A percentile compares a stretch with the other conserved stretches of the same genome.
phyloP scores from a whole-genome alignment of 768 basidiomycete species.

The Leccinum ochraceum region DNA sequence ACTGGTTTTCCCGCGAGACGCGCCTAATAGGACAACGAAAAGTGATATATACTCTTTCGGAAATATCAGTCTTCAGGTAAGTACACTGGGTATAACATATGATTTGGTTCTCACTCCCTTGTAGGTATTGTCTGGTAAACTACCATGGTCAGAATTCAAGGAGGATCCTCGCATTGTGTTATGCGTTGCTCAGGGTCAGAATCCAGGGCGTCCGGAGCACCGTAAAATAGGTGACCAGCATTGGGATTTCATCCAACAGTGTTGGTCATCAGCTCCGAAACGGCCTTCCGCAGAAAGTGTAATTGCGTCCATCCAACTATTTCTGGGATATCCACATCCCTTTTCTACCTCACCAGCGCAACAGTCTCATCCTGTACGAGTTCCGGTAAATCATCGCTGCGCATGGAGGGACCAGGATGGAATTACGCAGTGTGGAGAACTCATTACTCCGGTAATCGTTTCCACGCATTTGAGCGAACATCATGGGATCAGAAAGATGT shows the following conservation, averaged over 20 bases:
- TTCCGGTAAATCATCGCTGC: too few relatives aligned
- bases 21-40: background rate
- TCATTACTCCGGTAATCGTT: too few relatives aligned
- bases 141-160: background rate
- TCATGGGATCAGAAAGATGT: too few relatives aligned
- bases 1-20: background rate
- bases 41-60: background rate
- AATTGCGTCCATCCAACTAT: background rate
- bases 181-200: background rate
- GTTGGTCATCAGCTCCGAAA: background rate
- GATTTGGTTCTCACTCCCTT: background rate
- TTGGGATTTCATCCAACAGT: background rate
- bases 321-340: background rate
- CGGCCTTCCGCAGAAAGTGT: background rate
- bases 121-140: background rate
- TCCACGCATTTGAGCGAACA: too few relatives aligned
- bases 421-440: too few relatives aligned
- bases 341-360: background rate
- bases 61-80: background rate
- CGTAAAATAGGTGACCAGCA: background rate
- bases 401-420: too few relatives aligned
- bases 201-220: background rate
- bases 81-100: background rate
- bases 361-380: too few relatives aligned
- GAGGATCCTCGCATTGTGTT: background rate